Conservation (phyloP, 116 monocot genomes). For the Thalassia testudinum region DNA sequence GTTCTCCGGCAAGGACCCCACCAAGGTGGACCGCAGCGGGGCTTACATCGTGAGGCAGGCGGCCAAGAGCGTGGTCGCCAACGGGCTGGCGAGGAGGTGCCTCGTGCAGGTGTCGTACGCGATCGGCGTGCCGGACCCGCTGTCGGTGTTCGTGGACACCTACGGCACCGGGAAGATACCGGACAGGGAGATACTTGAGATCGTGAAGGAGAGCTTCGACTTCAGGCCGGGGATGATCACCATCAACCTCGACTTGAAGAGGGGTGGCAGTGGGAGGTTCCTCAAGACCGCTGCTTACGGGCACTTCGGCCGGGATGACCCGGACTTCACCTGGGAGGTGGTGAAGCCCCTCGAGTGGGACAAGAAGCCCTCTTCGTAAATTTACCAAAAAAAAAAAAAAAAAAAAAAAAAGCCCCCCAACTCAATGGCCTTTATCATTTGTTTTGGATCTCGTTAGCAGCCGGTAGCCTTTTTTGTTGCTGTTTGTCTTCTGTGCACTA, state of each 20-base stretch:
- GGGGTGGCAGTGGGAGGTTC: slow-evolving; percentile 47
- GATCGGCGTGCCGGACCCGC: slow-evolving; percentile 23
- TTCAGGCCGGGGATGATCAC: slow-evolving; percentile 77
- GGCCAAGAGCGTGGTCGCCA: slow-evolving; percentile 23
- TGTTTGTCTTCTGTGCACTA: too few species aligned
- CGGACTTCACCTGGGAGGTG: slow-evolving; percentile 73
- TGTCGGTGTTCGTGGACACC: slow-evolving; percentile 22
- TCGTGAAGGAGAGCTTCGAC: slow-evolving; percentile 45
- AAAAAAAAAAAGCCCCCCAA: neutral
- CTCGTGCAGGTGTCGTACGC: slow-evolving; percentile 29
- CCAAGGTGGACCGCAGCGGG: slow-evolving; percentile 17
- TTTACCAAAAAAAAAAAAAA: neutral
- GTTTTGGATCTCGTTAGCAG: too few species aligned
- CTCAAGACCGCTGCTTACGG: slow-evolving; percentile 65
- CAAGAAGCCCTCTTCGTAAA: neutral
- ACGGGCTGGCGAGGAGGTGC: slow-evolving; percentile 22
- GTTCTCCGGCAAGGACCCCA: slow-evolving; percentile 41
- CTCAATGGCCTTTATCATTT: neutral
- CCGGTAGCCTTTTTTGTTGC: too few species aligned
- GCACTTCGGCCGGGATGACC: slow-evolving; percentile 58
- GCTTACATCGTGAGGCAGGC: slow-evolving; percentile 28
- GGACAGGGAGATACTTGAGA: slow-evolving; percentile 17
- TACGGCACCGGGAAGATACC: slow-evolving; percentile 22
- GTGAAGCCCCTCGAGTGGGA: slow-evolving; percentile 20
- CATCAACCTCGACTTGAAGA: slow-evolving; percentile 68